These are phyloP conservation scores for Aureobasidium pullulans DNA, from an alignment of 2,329 filamentous ascomycete genomes.

Conservation along the genomic window DNA sequence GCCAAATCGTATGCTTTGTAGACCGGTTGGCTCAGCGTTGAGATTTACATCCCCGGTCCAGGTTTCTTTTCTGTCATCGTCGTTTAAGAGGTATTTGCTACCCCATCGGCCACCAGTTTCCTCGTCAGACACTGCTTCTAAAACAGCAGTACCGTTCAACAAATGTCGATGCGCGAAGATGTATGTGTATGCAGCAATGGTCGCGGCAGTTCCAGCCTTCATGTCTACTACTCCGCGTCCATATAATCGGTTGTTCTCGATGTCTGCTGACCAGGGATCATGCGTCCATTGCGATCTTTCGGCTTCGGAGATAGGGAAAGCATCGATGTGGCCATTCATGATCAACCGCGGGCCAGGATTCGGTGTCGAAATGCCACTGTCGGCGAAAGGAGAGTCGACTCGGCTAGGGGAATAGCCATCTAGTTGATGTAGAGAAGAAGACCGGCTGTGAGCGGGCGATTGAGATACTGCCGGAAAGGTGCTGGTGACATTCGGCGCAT, in stretches of 20 bases:
- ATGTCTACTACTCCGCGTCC: conserved; percentile 37
- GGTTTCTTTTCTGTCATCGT: conserved; percentile 19
- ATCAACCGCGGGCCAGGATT: conserved; percentile 27
- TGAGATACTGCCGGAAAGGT: conserved; percentile 21
- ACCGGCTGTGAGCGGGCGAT: conserved; percentile 1
- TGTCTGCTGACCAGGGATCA: conserved; percentile 32
- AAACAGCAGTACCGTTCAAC: conserved; percentile 11
- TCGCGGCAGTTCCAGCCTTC: conserved; percentile 37
- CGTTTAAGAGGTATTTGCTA: conserved; percentile 30
- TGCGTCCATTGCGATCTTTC: conserved; percentile 26
- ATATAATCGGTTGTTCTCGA: conserved; percentile 27
- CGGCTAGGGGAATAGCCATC: conserved; percentile 8
- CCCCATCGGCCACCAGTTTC: conserved; percentile 35
- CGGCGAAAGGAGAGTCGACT: not conserved
- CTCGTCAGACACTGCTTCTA: conserved; percentile 34
- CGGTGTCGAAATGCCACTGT: not conserved
- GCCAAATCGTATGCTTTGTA: conserved; percentile 34
- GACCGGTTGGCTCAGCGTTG: conserved; percentile 33
- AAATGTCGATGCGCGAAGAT: conserved; percentile 19
- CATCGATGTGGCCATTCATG: conserved; percentile 38
- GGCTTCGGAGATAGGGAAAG: conserved; percentile 31
- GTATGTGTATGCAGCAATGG: conserved; percentile 32
- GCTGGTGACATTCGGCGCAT: conserved; percentile 31
- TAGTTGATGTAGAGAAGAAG: not conserved
- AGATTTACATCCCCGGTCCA: conserved; percentile 36